Conservation (phyloP, 2,329 filamentous ascomycete genomes). For the Raffaelea arxii region DNA sequence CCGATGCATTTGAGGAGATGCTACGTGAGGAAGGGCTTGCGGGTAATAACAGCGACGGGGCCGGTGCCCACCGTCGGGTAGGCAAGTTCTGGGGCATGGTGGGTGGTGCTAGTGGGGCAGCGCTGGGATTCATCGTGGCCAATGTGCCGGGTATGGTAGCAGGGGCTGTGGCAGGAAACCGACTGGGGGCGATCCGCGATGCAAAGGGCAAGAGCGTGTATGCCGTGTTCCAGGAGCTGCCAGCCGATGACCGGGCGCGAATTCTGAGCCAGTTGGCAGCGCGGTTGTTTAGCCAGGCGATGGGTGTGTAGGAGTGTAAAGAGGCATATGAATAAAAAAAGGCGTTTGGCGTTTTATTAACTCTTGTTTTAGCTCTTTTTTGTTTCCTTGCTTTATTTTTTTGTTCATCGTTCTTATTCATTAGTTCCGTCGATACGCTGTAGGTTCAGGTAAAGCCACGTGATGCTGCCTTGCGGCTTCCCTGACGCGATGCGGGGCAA, state of each 20-base stretch:
- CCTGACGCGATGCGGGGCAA: too few species aligned
- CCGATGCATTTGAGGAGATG: conserved; percentile 85
- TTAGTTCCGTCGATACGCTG: too few species aligned
- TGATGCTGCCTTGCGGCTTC: too few species aligned
- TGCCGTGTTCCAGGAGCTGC: conserved; percentile 80
- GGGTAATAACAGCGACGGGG: conserved; percentile 53
- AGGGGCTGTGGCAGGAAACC: conserved; percentile 84
- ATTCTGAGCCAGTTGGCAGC: conserved; percentile 76
- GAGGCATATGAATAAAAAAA: conserved; percentile 6
- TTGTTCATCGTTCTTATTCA: too few species aligned
- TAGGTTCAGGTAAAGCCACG: too few species aligned
- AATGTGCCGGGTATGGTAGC: conserved; percentile 85
- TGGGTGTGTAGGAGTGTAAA: conserved; percentile 34
- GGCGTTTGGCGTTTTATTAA: too few species aligned
- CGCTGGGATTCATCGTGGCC: conserved; percentile 88
- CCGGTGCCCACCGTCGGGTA: conserved; percentile 49
- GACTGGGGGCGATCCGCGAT: conserved; percentile 83
- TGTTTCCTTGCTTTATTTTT: too few species aligned
- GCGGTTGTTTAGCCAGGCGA: conserved; percentile 76
- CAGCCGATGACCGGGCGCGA: conserved; percentile 69
- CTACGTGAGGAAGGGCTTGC: conserved; percentile 77
- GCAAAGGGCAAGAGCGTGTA: conserved; percentile 93
- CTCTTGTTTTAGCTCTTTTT: too few species aligned
- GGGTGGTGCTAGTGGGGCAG: conserved; percentile 77
- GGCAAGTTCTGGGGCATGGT: conserved; percentile 78